phyloP scores from a whole-genome alignment of 495 filamentous ascomycete genomes.

The Penicillium roqueforti region DNA sequence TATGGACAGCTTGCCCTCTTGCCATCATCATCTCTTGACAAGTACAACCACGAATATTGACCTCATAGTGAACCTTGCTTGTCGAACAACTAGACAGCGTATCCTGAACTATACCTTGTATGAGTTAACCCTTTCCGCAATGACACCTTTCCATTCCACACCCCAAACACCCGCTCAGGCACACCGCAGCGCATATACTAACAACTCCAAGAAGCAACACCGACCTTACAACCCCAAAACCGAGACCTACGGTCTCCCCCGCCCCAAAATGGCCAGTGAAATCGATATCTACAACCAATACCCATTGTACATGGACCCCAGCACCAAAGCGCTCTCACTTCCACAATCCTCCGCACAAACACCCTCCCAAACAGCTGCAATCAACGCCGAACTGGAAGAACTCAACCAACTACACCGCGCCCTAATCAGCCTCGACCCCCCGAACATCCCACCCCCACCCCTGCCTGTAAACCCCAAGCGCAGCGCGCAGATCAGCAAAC shows the following conservation, averaged over 20 bases:
- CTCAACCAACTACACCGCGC: conserved; percentile 72
- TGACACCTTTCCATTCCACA: not conserved
- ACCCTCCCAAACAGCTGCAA: conserved; percentile 36
- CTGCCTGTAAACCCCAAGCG: conserved; percentile 58
- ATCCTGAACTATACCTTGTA: not conserved
- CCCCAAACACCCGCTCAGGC: conserved; percentile 1
- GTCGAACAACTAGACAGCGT: not conserved
- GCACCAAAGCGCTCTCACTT: conserved; percentile 72
- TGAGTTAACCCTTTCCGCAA: not conserved
- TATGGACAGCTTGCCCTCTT: conserved; percentile 29
- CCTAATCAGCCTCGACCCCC: conserved; percentile 52
- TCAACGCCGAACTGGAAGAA: conserved; percentile 60
- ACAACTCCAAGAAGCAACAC: conserved; percentile 5
- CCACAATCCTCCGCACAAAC: conserved; percentile 28
- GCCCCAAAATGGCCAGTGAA: conserved; percentile 31
- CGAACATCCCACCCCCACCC: conserved; percentile 1
- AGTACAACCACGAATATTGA: not conserved
- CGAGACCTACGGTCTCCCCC: conserved; percentile 6
- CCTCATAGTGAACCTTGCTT: not conserved
- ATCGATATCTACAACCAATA: conserved; percentile 77
- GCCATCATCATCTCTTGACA: conserved; percentile 4
- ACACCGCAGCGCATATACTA: conserved; percentile 12
- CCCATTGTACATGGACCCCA: conserved; percentile 73
- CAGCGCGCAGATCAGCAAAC: conserved; percentile 77
- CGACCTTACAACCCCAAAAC: conserved; percentile 2